Evolutionary conservation across 2,329 filamentous ascomycete genomes (phyloP), one percentile per base, ranked within the genome.

Genomic region (Cercospora nicotianae): DNA sequence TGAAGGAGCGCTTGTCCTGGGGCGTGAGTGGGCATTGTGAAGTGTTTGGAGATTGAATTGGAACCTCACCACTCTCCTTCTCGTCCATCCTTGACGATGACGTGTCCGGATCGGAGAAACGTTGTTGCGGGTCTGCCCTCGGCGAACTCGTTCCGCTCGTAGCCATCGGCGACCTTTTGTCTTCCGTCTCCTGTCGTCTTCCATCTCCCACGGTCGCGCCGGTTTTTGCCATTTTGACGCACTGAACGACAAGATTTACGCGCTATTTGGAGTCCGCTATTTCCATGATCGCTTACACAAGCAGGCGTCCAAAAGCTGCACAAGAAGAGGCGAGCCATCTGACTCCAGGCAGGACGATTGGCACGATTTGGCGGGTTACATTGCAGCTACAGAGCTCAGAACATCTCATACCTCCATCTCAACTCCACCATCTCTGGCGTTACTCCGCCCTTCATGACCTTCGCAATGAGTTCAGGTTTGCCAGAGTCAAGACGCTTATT

Each of bases 371-470:
- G 23, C 23, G 23, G 23, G 2, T 26, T 26, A 2, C 23, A 26
- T 26, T 26, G 23, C 23, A 26, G 23, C 23, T 26, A 26, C 23
- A 26, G 23, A 26, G 23, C 23, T 26, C 23, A 60, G 42, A 64
- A 82, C 80, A 82, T 82, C 68, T 82, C 81, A 64, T 82, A 82
- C 5, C 81, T 78, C 81, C 80, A 83, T 36, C 74, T 75, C 9
- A 83, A 69, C 26, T 78, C 75, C 8, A 82, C 75, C 81, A 82
- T 82, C 69, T 83, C 80, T 60, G 80, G 77, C 0, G 81, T 83
- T 3, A 82, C 81, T 8, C 81, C 81, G 3, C 79, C 79, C 63
- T 78, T 80, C 16, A 80, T 74, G 3, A 77, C 81, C 73, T 81
- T 80, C 0, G 76, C 79, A 65, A 82, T 78, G 12, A 81, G n/a